phyloP scores from a whole-genome alignment of 75 land plant genomes.

The Larix kaempferi region DNA sequence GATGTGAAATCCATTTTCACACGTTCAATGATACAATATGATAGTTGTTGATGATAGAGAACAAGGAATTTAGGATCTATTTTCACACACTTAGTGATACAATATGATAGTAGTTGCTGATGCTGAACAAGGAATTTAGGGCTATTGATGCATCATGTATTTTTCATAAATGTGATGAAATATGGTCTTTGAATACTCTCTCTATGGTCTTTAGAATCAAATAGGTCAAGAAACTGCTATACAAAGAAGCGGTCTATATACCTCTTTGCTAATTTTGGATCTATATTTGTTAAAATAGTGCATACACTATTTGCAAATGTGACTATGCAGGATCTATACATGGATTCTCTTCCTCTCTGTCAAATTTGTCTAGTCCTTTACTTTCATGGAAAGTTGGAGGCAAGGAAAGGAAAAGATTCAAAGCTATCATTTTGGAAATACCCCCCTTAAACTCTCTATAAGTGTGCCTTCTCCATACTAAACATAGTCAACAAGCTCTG shows the following conservation, averaged over 20 bases:
- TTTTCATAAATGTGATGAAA: constrained; percentile 36
- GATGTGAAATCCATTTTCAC: constrained; percentile 20
- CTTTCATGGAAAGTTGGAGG: constrained; percentile 8
- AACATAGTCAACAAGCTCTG: constrained; percentile 30
- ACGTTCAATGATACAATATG: constrained; percentile 24
- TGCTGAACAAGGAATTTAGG: constrained; percentile 18
- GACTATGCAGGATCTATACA: constrained; percentile 23
- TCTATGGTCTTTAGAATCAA: constrained; percentile 36
- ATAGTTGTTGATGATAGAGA: constrained; percentile 28
- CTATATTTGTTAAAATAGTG: constrained; percentile 18
- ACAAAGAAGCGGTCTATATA: constrained; percentile 26
- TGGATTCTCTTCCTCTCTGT: constrained; percentile 28
- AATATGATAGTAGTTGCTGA: constrained; percentile 27
- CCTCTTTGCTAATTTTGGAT: constrained; percentile 22
- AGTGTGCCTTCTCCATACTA: constrained; percentile 16
- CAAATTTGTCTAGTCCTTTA: constrained; percentile 9
- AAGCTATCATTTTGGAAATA: constrained; percentile 17
- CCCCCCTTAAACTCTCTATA: constrained; percentile 22
- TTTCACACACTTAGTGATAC: constrained; percentile 23
- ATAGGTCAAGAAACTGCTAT: constrained; percentile 16
- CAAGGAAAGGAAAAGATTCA: constrained; percentile 22
- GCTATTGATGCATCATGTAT: constrained; percentile 33
- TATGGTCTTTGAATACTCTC: constrained; percentile 35
- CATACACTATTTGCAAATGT: constrained; percentile 30
- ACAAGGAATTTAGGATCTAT: constrained; percentile 15